Percentiles rank a stretch among this genome's conserved stretches.
Evolutionary conservation across 768 basidiomycete genomes (phyloP).

Genomic region (Macrocybe gigantea): DNA sequence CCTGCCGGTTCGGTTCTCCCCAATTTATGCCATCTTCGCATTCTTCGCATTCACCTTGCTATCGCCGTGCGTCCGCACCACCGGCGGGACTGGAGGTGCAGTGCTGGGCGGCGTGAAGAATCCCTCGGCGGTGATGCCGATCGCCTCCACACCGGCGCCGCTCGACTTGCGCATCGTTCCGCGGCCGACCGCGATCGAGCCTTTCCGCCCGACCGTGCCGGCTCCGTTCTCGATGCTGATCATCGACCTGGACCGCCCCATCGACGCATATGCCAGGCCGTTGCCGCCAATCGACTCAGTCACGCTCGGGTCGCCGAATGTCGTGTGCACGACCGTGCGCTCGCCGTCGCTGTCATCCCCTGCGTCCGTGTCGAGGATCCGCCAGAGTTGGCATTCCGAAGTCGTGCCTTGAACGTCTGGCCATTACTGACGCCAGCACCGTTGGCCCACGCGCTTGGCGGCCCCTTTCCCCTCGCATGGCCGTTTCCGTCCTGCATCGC

Average conservation of each 20-base stretch:
- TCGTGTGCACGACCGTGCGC: constrained; percentile 27
- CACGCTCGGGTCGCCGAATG: constrained; percentile 13
- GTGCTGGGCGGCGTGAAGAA: constrained; percentile 60
- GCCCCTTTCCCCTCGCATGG: constrained; percentile 4
- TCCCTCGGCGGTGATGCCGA: constrained; percentile 70
- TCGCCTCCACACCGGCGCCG: constrained; percentile 71
- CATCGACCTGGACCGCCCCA: constrained; percentile 47
- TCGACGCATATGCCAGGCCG: constrained; percentile 17
- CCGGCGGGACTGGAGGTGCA: constrained; percentile 27
- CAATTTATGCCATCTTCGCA: no score
- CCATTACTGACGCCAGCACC: constrained; percentile 9
- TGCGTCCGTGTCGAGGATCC: constrained; percentile 9
- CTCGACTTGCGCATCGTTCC: constrained; percentile 56
- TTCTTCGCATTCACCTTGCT: no score
- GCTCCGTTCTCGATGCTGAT: constrained; percentile 57
- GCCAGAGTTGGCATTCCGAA: constrained; percentile 27
- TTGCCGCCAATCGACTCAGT: constrained; percentile 15
- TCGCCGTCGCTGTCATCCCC: background rate
- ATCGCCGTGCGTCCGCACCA: no score
- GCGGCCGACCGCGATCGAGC: constrained; percentile 62
- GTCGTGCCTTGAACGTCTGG: constrained; percentile 29
- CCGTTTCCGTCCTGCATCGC: no score
- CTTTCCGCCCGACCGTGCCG: constrained; percentile 33
- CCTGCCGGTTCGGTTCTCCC: no score
- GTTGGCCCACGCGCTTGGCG: constrained; percentile 32